A percentile compares a stretch with the other conserved stretches of the same genome.
Conservation (phyloP, 2,329 filamentous ascomycete species). For the Aspergillus felis region DNA sequence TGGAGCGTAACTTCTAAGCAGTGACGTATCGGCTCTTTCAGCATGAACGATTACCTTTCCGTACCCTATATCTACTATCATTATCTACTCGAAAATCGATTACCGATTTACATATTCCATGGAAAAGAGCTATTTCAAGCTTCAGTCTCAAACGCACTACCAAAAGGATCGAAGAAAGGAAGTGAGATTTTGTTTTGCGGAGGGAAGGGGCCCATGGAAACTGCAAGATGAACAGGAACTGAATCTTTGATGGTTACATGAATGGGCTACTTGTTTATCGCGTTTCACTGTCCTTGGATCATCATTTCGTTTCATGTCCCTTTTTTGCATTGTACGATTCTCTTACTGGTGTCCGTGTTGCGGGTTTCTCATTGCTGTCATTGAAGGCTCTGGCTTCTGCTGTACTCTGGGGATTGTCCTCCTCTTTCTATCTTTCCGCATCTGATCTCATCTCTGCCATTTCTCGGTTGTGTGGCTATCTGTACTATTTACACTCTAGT, state of each 20-base stretch:
- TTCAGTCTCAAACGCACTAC: not conserved
- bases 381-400: not conserved
- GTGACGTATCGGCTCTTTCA: conserved; percentile 6
- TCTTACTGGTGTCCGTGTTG: not conserved
- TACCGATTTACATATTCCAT: not conserved
- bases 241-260: not conserved
- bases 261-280: not conserved
- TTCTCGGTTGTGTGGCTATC: conserved; percentile 1
- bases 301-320: not conserved
- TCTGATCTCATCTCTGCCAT: not conserved
- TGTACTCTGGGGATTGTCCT: not conserved
- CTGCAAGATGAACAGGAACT: not conserved
- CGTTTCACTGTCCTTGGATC: conserved; percentile 2
- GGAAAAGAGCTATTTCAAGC: not conserved
- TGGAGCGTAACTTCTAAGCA: conserved; percentile 42
- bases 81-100: conserved; percentile 1
- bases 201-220: not conserved
- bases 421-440: not conserved
- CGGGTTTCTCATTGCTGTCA: not conserved
- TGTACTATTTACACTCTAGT: not conserved
- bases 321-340: not conserved
- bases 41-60: conserved; percentile 1
- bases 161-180: not conserved
- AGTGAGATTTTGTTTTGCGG: not conserved
- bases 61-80: conserved; percentile 8